These are phyloP conservation scores for Cryptosporidium sp. DNA, from an alignment of 169 alveolate species.

Conservation along the genomic window DNA sequence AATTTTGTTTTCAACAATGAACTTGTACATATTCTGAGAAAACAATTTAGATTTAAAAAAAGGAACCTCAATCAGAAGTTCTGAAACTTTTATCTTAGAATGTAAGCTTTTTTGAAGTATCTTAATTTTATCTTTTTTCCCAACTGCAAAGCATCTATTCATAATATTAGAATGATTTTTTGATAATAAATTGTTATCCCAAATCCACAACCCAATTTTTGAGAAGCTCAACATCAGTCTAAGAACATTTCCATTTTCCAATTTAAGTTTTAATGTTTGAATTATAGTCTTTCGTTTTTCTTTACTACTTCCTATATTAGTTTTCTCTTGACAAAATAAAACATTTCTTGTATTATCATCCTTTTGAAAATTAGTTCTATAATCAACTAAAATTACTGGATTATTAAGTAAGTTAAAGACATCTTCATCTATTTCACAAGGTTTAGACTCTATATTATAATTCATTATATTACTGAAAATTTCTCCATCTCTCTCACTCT, in stretches of 20 bases:
- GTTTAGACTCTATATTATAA: constrained; percentile 12
- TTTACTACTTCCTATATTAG: neutral
- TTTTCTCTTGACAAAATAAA: constrained; percentile 10
- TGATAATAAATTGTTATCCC: neutral
- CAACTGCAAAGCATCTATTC: constrained; percentile 1
- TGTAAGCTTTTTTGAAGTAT: neutral
- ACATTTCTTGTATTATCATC: neutral
- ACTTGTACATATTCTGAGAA: neutral
- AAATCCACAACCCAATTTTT: constrained; percentile 28
- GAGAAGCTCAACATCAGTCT: constrained; percentile 11
- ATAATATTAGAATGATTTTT: neutral
- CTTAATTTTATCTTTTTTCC: neutral
- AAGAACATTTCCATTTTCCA: neutral
- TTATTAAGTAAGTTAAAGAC: neutral
- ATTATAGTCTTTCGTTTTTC: neutral
- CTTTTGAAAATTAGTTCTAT: neutral
- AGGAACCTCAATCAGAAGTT: constrained; percentile 36
- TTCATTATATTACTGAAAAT: neutral
- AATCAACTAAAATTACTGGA: constrained; percentile 9
- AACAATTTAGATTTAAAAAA: neutral
- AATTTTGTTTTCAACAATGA: constrained; percentile 15
- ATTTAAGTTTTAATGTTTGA: constrained; percentile 18
- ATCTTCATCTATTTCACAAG: constrained; percentile 19
- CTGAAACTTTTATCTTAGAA: neutral
- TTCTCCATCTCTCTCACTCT: neutral